Conservation (phyloP, 2,329 filamentous ascomycete species). For the Madurella fahalii region DNA sequence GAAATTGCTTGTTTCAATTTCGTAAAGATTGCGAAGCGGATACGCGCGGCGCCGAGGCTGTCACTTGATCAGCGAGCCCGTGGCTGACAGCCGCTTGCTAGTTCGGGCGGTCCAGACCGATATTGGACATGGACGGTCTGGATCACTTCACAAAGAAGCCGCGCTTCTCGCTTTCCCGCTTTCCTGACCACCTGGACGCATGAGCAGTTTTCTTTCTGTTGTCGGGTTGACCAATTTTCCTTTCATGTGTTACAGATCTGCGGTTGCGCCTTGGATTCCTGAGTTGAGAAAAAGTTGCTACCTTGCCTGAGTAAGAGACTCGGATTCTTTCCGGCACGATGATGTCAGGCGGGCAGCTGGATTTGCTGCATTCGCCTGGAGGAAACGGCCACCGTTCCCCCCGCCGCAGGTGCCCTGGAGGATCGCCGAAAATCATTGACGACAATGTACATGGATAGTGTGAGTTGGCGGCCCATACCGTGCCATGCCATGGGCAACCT, state of each 20-base stretch:
- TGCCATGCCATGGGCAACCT: not conserved
- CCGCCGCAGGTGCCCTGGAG: not conserved
- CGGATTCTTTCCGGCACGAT: not conserved
- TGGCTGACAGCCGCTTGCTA: not conserved
- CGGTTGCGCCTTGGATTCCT: not conserved
- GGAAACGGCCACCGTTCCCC: not conserved
- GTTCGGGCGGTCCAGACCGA: not conserved
- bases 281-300: not conserved
- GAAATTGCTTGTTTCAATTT: slow-evolving; percentile 19
- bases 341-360: slow-evolving; percentile 9
- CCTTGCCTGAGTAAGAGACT: not conserved
- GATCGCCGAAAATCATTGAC: not conserved
- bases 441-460: not conserved
- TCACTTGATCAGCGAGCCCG: not conserved
- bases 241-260: not conserved
- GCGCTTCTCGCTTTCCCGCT: not conserved
- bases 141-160: not conserved
- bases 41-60: not conserved
- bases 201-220: not conserved
- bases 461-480: not conserved
- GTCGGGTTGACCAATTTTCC: not conserved
- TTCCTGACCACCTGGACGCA: no score
- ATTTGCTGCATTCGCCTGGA: not conserved
- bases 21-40: slow-evolving; percentile 6
- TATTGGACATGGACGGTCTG: not conserved